Base-by-base conservation (phyloP, 179 eudicot species). In the Pouteria campechiana region DNA sequence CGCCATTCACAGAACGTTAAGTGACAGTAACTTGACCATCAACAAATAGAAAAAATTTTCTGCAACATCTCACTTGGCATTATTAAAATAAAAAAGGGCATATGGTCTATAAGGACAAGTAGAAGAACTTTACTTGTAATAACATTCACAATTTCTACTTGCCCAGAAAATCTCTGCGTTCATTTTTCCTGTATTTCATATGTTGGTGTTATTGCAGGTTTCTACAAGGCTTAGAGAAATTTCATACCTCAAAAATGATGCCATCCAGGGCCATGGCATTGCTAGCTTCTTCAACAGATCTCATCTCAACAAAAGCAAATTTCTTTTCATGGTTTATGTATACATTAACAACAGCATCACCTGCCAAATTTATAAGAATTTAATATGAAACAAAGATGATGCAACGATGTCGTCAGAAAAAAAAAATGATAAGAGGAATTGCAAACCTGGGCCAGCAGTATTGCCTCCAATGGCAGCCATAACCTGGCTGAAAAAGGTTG, bases 251-350 rank as follows among this genome's bases (percentile, higher is more conserved):
- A 53, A 90, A 87, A 30, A 73, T 74, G 42, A 90, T 82, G 48
- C 96, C 96, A 48, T 90, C 98, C 35, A 90, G 67, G 10, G 96
- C 87, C 98, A 90, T 90, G 19, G 98, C 98, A 52, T 90, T 90
- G 44, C 98, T 90, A 37, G 98, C 98, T 64, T 86, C 98, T 73
- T 90, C 98, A 38, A 87, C 98, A 33, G 98, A 86, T 68, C 98
- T 60, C 85, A 83, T 78, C 63, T 64, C 82, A 52, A 58, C 64
- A 73, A 70, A 63, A 48, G 63, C 99, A 67, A 92, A 92, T 57
- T 92, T 87, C 69, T 92, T 87, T 53, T 92, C 96, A 55, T 83
- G 88, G 67, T 92, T 92, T 44, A 92, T 92, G 32, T 87, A 87
- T 32, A 92, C 96, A 53, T 92, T 92, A 54, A 80, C 94, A 44